Conservation (phyloP, 2,329 filamentous ascomycete genomes). For the Aspergillus udagawae region DNA sequence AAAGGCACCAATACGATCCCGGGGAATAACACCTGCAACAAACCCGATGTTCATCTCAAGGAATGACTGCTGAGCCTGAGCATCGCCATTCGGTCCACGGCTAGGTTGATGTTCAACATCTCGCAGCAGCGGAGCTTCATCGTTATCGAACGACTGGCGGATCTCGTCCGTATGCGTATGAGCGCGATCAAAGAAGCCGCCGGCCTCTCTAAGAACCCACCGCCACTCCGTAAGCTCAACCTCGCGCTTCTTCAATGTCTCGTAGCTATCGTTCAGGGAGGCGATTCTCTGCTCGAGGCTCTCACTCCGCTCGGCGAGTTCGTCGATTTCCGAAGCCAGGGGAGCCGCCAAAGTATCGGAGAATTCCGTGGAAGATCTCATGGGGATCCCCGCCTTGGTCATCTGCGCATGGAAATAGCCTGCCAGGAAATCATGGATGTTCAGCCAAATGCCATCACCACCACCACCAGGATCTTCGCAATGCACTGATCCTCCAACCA, state of each 20-base stretch:
- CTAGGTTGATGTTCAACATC: constrained; percentile 79
- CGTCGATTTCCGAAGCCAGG: constrained; percentile 91
- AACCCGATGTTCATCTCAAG: constrained; percentile 99
- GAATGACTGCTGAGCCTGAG: constrained; percentile 75
- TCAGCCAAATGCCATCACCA: constrained; percentile 9
- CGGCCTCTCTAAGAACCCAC: constrained; percentile 93
- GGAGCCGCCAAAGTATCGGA: constrained; percentile 80
- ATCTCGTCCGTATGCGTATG: constrained; percentile 97
- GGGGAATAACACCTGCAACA: constrained; percentile 89
- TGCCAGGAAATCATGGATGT: constrained; percentile 31
- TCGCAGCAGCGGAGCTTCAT: constrained; percentile 87
- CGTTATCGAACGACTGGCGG: constrained; percentile 76
- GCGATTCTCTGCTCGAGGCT: constrained; percentile 86
- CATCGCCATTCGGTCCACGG: constrained; percentile 58
- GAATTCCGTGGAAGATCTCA: constrained; percentile 89
- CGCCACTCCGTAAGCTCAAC: constrained; percentile 97
- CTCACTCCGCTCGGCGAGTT: constrained; percentile 87
- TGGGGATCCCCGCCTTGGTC: constrained; percentile 82
- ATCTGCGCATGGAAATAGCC: constrained; percentile 95
- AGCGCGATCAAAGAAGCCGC: constrained; percentile 94
- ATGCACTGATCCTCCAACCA: background rate
- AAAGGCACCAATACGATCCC: constrained; percentile 89
- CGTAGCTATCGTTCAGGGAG: constrained; percentile 95
- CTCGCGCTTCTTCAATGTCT: constrained; percentile 96
- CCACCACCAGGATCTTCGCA: background rate